A percentile compares a stretch with the other conserved stretches of the same genome.
These are phyloP conservation scores for Sordariomycetes sp. DNA, from an alignment of 2,329 filamentous ascomycete species.

Conservation along the genomic window DNA sequence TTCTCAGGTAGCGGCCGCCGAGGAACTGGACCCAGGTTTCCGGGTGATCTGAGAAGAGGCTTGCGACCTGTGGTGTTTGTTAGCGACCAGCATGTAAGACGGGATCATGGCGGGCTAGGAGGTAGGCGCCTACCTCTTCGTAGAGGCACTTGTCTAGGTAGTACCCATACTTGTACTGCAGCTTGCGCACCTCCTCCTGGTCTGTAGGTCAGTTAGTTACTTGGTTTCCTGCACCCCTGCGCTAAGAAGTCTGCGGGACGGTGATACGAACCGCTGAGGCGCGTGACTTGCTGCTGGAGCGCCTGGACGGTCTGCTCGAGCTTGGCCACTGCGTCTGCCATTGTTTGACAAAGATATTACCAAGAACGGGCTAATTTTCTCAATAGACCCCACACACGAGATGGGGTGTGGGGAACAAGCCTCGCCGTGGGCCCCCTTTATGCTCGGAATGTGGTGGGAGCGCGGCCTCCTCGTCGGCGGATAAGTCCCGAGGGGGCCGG, in stretches of 20 bases:
- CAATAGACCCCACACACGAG: neutral
- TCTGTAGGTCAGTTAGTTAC: slow-evolving; percentile 22
- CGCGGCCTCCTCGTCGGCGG: neutral
- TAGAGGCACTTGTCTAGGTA: slow-evolving; percentile 50
- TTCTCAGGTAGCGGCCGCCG: slow-evolving; percentile 37
- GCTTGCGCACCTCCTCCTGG: slow-evolving; percentile 41
- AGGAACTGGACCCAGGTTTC: neutral
- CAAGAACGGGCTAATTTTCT: neutral
- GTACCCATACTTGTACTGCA: slow-evolving; percentile 48
- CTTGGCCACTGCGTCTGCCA: slow-evolving; percentile 4
- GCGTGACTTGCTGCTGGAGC: slow-evolving; percentile 10
- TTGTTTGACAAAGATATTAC: neutral
- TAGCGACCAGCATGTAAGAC: neutral
- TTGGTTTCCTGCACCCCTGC: neutral
- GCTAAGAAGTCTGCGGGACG: neutral
- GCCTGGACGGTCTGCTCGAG: slow-evolving; percentile 9
- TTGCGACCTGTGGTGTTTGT: neutral
- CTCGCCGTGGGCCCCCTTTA: neutral
- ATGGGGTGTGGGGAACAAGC: neutral
- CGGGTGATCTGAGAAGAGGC: neutral
- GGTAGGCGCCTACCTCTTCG: slow-evolving; percentile 30
- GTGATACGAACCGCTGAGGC: slow-evolving; percentile 10
- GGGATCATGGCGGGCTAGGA: neutral
- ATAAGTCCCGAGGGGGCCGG: neutral
- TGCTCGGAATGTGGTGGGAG: neutral